Conservation (phyloP, 2,329 filamentous ascomycete genomes). For the Bisporella sp. region DNA sequence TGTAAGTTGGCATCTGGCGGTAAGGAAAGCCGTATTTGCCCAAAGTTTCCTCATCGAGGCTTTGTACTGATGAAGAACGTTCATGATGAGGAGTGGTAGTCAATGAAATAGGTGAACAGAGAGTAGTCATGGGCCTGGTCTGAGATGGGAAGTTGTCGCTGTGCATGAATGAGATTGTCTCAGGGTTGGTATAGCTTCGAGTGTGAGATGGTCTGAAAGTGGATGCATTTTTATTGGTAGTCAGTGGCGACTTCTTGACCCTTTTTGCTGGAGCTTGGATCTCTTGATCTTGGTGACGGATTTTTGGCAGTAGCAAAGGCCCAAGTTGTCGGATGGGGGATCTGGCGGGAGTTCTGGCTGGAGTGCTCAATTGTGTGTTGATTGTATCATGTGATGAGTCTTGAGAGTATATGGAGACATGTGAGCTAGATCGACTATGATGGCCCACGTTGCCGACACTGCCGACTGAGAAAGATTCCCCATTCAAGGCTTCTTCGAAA, state of each 20-base stretch:
- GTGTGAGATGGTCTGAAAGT: constrained; percentile 40
- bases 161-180: constrained; percentile 37
- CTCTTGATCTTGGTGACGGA: constrained; percentile 76
- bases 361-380: constrained; percentile 62
- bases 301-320: constrained; percentile 76
- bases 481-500: constrained; percentile 50
- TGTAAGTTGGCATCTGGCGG: constrained; percentile 59
- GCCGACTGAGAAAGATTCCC: constrained; percentile 40
- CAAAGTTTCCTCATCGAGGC: constrained; percentile 58
- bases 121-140: constrained; percentile 22
- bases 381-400: constrained; percentile 64
- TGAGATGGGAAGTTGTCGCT: constrained; percentile 21
- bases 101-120: constrained; percentile 26
- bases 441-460: constrained; percentile 28
- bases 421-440: constrained; percentile 30
- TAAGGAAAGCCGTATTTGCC: constrained; percentile 79
- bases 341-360: constrained; percentile 45
- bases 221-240: constrained; percentile 14
- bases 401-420: constrained; percentile 49
- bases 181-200: constrained; percentile 56
- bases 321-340: constrained; percentile 74
- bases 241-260: constrained; percentile 38
- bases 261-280: constrained; percentile 53
- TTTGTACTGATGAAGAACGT: constrained; percentile 59
- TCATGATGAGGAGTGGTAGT: constrained; percentile 31